Evolutionary conservation across 2,329 filamentous ascomycete species (phyloP).

Genomic region (Dactylellina parvicollis): DNA sequence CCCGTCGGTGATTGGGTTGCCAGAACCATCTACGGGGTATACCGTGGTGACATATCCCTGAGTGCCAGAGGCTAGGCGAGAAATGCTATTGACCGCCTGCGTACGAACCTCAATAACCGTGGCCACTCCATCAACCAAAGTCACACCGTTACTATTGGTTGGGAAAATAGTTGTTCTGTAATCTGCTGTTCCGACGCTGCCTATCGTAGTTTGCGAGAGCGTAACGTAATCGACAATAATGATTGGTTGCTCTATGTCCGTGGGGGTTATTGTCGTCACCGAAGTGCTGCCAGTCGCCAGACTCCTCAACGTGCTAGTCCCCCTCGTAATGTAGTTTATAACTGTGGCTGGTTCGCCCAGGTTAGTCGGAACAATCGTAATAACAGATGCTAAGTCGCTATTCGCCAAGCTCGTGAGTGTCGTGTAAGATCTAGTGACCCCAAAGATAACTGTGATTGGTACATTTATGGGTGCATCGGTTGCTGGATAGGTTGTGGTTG

Average conservation of each 20-base stretch:
- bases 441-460: not conserved
- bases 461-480: not conserved
- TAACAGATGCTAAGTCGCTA: not conserved
- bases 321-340: too few species aligned
- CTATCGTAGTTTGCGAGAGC: not conserved
- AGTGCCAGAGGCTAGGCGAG: too few species aligned
- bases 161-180: not conserved
- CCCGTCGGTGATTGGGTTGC: too few species aligned
- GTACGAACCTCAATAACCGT: not conserved
- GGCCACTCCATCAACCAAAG: not conserved
- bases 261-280: not conserved
- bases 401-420: not conserved
- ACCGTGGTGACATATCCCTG: too few species aligned
- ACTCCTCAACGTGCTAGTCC: not conserved
- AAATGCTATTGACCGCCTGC: too few species aligned
- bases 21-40: too few species aligned
- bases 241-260: not conserved
- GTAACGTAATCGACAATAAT: not conserved
- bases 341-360: too few species aligned
- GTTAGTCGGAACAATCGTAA: not conserved
- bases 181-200: not conserved
- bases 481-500: not conserved
- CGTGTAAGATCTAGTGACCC: too few species aligned
- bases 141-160: not conserved
- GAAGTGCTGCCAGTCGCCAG: not conserved